Base-by-base conservation (phyloP, 2,329 filamentous ascomycete genomes). In the Dothideomycetidae sp. region DNA sequence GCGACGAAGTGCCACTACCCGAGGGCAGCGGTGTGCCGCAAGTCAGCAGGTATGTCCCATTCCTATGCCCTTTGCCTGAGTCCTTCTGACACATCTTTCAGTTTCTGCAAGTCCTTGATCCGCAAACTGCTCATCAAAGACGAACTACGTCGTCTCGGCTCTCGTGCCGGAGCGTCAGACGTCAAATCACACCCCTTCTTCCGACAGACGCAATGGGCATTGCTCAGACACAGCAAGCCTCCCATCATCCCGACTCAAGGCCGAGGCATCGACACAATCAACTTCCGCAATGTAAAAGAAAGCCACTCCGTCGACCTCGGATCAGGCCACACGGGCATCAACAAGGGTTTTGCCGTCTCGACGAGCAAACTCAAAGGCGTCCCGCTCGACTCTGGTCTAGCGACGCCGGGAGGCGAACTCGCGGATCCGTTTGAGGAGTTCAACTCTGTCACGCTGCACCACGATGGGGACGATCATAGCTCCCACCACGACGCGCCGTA, bases 251-350 rank as follows among this genome's bases (percentile, higher is more conserved):
- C 90, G 7, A 79, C 92, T 51, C 80, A 88, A 56, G 85, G 85
- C 37, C 79, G 81, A 39, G 90, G 82, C 32, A 78, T 90, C 48
- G 90, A 98, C 57, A 94, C 90, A 1, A 68, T 93, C 53, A 98
- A 98, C 60, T 98, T 98, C 70, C 75, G 90, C 46, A 93, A 93
- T 51, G 86, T 98, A 41, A 98, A 96, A 63, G 90, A 98, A 61
- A 93, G 83, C 51, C 81, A 88, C 51, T 93, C 85, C 54, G 83
- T 96, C 34, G 90, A 98, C 57, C 78, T 92, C 33, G 74, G 73
- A 42, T 71, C 73, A 12, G 36, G 21, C 3, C 37, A 36, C 3
- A 38, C 35, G 12, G 48, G 45, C 21, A 41, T 50, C n/a, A 55
- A 56, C 41, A 53, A 66, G 40, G 55, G 54, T 28, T 54, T 52